phyloP scores from a whole-genome alignment of 495 filamentous ascomycete species.

The Penicillium angulare region DNA sequence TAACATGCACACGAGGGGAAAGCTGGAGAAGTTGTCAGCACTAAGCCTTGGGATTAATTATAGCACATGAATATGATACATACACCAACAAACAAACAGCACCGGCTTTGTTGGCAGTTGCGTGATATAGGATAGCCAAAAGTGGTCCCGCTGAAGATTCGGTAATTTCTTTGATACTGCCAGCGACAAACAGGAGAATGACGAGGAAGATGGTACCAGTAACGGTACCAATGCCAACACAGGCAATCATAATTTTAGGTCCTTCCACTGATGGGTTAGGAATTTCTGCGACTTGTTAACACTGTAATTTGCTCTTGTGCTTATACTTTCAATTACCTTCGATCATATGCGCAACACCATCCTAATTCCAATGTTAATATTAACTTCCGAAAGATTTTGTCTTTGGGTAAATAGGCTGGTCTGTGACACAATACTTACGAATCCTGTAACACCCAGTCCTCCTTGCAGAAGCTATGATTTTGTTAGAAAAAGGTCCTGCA shows the following conservation, averaged over 20 bases:
- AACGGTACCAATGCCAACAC: conserved; percentile 64
- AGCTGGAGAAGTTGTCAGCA: conserved; percentile 33
- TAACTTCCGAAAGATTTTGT: not conserved
- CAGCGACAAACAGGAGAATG: conserved; percentile 63
- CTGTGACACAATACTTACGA: conserved; percentile 30
- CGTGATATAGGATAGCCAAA: conserved; percentile 68
- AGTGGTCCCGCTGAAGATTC: conserved; percentile 60
- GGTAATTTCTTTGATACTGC: conserved; percentile 59
- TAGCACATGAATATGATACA: conserved; percentile 3
- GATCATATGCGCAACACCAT: conserved; percentile 55
- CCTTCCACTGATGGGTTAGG: conserved; percentile 64
- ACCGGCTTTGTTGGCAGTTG: conserved; percentile 62
- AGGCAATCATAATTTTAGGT: conserved; percentile 71
- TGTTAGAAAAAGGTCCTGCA: conserved; percentile 16
- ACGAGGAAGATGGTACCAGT: conserved; percentile 70
- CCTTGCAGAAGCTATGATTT: conserved; percentile 52
- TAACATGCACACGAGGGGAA: conserved; percentile 69
- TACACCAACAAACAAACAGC: conserved; percentile 68
- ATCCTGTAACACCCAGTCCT: conserved; percentile 60
- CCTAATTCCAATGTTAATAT: conserved; percentile 30
- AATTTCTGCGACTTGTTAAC: conserved; percentile 53
- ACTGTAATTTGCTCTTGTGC: not conserved
- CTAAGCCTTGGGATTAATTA: not conserved
- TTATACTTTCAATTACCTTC: conserved; percentile 30
- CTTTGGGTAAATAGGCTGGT: not conserved